A percentile compares a stretch with the other conserved stretches of the same genome.
Conservation (phyloP, 179 eudicot species). For the Spergularia azorica region DNA sequence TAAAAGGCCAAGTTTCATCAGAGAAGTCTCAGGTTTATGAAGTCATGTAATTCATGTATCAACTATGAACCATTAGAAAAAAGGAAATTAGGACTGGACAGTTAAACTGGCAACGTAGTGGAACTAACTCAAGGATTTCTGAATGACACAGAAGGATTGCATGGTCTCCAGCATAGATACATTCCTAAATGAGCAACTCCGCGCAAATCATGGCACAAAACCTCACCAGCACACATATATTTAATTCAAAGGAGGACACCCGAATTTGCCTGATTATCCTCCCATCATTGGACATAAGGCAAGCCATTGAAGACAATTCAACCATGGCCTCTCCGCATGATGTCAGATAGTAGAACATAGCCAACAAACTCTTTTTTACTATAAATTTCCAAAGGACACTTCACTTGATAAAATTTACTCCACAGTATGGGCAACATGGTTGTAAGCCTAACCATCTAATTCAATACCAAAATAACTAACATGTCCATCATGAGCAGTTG, state of each 20-base stretch:
- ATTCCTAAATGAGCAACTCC: background rate
- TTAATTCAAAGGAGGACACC: background rate
- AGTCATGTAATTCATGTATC: no score
- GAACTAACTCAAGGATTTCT: no score
- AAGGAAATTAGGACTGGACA: no score
- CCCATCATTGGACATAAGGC: background rate
- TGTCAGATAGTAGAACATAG: background rate
- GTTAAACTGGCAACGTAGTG: no score
- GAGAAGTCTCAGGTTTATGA: background rate
- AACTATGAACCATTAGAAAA: no score
- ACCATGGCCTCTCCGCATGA: background rate
- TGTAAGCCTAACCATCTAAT: no score
- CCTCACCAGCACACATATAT: background rate
- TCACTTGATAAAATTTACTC: background rate
- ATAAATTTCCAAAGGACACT: background rate
- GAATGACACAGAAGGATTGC: no score
- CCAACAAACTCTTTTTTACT: background rate
- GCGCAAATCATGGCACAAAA: background rate
- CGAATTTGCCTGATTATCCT: background rate
- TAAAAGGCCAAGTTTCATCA: conserved; percentile 2
- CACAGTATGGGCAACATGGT: background rate
- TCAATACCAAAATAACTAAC: no score
- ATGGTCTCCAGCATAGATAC: background rate
- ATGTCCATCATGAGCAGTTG: no score
- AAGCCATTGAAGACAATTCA: background rate